Base-by-base conservation (phyloP, 2,329 filamentous ascomycete genomes). In the Alternaria viburni region DNA sequence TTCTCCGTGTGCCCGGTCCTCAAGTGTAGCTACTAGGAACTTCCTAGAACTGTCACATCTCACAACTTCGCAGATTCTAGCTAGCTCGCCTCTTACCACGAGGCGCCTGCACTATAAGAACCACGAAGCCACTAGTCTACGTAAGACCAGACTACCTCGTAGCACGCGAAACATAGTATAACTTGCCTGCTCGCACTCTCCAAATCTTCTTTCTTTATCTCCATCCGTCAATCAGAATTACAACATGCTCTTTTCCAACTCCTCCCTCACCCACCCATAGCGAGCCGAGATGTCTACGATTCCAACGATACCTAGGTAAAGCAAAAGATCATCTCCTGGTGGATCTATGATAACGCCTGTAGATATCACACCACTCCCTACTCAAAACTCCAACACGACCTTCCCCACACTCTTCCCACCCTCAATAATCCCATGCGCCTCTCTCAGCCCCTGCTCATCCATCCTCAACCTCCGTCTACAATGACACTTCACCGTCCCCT, bases 341-440 rank as follows among this genome's bases (percentile, higher is more conserved):
- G 30, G 6, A 15, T 4, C 30, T 8, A 32, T 32, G 30, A 32
- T 32, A 4, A 15, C 30, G 3, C 12, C 30, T 3, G 30, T 32
- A 32, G 57, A 36, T 43, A 10, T 23, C 5, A 32, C 4, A 21
- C 30, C 8, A 2, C 26, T 51, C 13, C 32, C 49, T 32, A 8
- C 19, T 47, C n/a, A 61, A 13, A 61, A 54, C 21, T 62, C 59
- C 5, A 62, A 13, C 12, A 55, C 54, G 2, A 62, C 54, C 15
- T 62, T 62, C 2, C 59, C 59, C 17, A 62, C 8, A n/a, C 28
- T 30, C 21, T 62, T 58, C 1, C 59, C 59, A 0, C 41, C 21
- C 13, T 62, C 41, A 13, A 62, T 58, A 10, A 62, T 62, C 23
- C 47, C 59, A 54, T 62, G 54, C 10, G 59, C 59, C 17, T 62